Evolutionary conservation across 352 stramenopile species (phyloP).

Genomic region (Phytophthora fragariae): DNA sequence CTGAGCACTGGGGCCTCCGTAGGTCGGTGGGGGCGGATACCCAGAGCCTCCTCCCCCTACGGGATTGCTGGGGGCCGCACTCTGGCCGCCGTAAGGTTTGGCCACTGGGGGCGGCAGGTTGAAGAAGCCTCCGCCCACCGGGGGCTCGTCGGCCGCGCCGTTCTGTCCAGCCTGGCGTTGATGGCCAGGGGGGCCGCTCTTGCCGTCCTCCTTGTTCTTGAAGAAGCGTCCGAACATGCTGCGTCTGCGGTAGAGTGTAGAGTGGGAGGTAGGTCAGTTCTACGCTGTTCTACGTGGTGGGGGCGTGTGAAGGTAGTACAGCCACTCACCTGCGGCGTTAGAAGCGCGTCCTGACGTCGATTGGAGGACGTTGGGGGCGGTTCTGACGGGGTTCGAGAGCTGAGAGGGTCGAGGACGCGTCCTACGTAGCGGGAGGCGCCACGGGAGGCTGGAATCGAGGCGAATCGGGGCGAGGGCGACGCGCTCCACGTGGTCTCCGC

Average conservation of each 20-base stretch:
- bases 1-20: slow-evolving; percentile 28
- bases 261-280: neutral
- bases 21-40: slow-evolving; percentile 28
- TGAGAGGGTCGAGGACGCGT: neutral
- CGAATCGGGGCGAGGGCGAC: neutral
- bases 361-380: neutral
- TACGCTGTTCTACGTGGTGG: neutral
- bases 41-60: slow-evolving; percentile 19
- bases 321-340: neutral
- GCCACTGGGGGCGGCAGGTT: slow-evolving; percentile 77
- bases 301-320: neutral
- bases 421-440: no score
- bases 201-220: slow-evolving; percentile 86
- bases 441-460: neutral
- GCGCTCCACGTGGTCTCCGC: neutral
- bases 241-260: neutral
- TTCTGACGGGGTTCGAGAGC: neutral
- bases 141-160: slow-evolving; percentile 43
- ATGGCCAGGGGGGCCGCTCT: slow-evolving; percentile 64
- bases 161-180: slow-evolving; percentile 32
- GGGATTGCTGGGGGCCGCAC: slow-evolving; percentile 25
- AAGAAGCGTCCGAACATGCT: slow-evolving; percentile 86
- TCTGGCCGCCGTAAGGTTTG: slow-evolving; percentile 48
- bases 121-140: slow-evolving; percentile 81
- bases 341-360: neutral